Conservation (phyloP, 257 asterid genomes). For the Rhazya stricta region DNA sequence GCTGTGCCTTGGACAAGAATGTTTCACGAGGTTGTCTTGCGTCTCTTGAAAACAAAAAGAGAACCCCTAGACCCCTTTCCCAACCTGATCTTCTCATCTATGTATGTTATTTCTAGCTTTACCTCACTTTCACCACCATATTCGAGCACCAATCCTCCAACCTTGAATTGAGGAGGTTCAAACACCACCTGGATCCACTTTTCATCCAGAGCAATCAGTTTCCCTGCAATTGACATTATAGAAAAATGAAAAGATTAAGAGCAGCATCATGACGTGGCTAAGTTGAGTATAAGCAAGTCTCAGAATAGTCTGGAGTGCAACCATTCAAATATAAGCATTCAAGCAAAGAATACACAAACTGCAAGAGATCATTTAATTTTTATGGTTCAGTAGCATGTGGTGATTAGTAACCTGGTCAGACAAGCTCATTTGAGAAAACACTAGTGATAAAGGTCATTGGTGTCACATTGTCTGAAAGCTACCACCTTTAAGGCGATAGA, state of each 20-base stretch:
- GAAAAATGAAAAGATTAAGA: background rate
- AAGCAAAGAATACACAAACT: background rate
- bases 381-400: background rate
- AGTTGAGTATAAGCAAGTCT: background rate
- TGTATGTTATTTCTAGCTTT: conserved; percentile 74
- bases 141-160: conserved; percentile 58
- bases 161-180: conserved; percentile 69
- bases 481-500: no score
- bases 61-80: conserved; percentile 96
- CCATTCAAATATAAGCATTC: background rate
- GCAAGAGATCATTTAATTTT: background rate
- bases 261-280: background rate
- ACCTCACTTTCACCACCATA: conserved; percentile 94
- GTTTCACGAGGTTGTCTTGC: conserved; percentile 14
- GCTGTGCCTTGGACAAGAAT: background rate
- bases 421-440: no score
- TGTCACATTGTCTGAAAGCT: no score
- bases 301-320: background rate
- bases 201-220: conserved; percentile 60
- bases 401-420: no score
- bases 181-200: conserved; percentile 87
- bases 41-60: conserved; percentile 65
- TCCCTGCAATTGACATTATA: conserved; percentile 43
- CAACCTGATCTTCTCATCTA: conserved; percentile 73
- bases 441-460: no score